Evolutionary conservation across 2,329 filamentous ascomycete genomes (phyloP).

Genomic region (Ceratocystiopsis brevicomis): DNA sequence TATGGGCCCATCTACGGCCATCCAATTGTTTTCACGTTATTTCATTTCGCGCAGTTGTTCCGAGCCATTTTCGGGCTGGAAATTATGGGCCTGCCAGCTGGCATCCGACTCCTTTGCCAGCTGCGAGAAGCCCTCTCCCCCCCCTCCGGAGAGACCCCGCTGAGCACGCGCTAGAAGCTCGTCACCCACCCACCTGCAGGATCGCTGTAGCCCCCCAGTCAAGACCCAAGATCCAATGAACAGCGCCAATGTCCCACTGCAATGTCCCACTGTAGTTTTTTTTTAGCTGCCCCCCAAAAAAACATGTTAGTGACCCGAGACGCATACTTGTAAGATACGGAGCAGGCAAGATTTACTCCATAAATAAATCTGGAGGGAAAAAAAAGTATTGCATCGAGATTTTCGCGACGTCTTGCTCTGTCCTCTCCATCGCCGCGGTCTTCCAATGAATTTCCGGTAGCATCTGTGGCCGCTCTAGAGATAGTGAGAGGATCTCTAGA

Average conservation of each 20-base stretch:
- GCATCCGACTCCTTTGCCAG: conserved; percentile 1
- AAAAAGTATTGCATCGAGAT: conserved; percentile 4
- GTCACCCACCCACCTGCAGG: conserved; percentile 1
- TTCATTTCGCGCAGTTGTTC: conserved; percentile 11
- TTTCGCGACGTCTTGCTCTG: conserved; percentile 1
- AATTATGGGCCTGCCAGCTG: conserved; percentile 4
- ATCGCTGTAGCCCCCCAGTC: no score
- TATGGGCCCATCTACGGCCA: not conserved
- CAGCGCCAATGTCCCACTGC: conserved; percentile 1
- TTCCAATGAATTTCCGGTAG: conserved; percentile 49
- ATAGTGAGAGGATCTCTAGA: conserved; percentile 62
- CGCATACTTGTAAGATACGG: no score
- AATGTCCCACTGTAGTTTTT: conserved; percentile 1
- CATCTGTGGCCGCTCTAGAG: conserved; percentile 54
- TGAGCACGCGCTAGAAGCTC: not conserved
- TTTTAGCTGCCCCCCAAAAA: no score
- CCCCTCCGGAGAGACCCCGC: not conserved
- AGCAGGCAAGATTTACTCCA: no score
- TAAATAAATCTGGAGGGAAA: not conserved
- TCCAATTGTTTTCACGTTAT: conserved; percentile 15
- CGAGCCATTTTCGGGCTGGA: conserved; percentile 12
- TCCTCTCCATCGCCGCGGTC: not conserved
- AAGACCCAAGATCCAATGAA: not conserved
- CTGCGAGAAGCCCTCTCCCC: not conserved
- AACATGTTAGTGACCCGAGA: no score